These are phyloP conservation scores for Solanum gandarillasii DNA, from an alignment of 257 asterid species.

Conservation along the genomic window DNA sequence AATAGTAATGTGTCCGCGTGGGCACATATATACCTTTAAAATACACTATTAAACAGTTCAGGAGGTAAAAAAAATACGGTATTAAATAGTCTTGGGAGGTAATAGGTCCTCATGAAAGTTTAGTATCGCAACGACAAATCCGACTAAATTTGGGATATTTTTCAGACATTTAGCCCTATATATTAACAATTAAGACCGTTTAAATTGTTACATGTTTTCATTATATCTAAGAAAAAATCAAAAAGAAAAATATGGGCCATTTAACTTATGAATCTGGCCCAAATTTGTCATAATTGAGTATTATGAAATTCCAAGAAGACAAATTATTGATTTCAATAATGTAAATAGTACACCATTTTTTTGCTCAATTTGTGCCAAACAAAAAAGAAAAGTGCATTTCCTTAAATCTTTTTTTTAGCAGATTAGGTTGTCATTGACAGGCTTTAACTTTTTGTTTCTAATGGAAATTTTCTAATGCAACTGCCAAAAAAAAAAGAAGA, in stretches of 20 bases:
- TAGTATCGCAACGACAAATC: too few relatives aligned
- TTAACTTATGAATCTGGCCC: neutral
- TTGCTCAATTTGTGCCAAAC: neutral
- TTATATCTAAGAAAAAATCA: neutral
- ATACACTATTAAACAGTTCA: too few relatives aligned
- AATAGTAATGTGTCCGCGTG: too few relatives aligned
- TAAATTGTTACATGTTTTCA: neutral
- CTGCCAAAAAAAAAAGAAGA: neutral
- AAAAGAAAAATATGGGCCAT: neutral
- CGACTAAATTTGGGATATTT: too few relatives aligned
- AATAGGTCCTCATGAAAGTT: too few relatives aligned
- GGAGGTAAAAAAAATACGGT: too few relatives aligned
- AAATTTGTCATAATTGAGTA: neutral
- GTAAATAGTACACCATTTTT: neutral
- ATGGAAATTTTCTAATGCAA: neutral
- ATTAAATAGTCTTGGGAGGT: too few relatives aligned
- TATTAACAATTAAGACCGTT: neutral
- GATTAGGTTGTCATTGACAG: neutral
- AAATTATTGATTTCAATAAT: neutral
- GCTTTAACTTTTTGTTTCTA: neutral
- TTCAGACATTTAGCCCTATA: too few relatives aligned
- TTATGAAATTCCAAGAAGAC: neutral
- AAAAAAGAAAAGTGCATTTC: neutral
- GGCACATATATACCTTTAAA: too few relatives aligned
- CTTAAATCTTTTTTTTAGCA: neutral